phyloP scores from a whole-genome alignment of 179 eudicot genomes.

The Beta macrorhiza region DNA sequence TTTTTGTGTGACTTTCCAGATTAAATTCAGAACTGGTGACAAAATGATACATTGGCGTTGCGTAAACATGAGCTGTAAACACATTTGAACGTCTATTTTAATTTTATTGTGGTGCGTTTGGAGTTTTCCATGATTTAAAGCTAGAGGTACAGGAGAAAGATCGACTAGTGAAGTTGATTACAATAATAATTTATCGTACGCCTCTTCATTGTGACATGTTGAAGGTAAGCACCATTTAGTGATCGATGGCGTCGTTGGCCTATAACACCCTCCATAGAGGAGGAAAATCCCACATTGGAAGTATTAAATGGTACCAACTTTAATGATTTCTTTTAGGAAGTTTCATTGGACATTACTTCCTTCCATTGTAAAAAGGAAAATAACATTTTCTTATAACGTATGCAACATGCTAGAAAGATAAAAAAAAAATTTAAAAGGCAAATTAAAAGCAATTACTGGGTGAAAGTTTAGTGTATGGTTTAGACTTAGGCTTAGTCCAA shows the following conservation, averaged over 20 bases:
- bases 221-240: conserved; percentile 9
- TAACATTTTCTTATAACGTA: too few species aligned
- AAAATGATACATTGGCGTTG: conserved; percentile 9
- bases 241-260: not conserved
- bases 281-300: not conserved
- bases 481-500: too few species aligned
- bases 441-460: too few species aligned
- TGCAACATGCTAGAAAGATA: not conserved
- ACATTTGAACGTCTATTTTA: not conserved
- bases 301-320: not conserved
- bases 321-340: not conserved
- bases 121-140: conserved; percentile 14
- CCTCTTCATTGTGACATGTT: not conserved
- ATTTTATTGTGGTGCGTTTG: conserved; percentile 3
- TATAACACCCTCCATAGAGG: not conserved
- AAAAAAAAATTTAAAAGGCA: too few species aligned
- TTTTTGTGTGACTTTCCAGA: not conserved
- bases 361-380: too few species aligned
- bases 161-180: not conserved
- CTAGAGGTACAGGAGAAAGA: conserved; percentile 5
- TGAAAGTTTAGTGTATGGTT: too few species aligned
- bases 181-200: not conserved
- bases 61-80: conserved; percentile 31
- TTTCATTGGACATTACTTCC: not conserved
- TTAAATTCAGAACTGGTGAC: not conserved